phyloP scores from a whole-genome alignment of 73 alveolate species.

The Paramecium biaurelia region DNA sequence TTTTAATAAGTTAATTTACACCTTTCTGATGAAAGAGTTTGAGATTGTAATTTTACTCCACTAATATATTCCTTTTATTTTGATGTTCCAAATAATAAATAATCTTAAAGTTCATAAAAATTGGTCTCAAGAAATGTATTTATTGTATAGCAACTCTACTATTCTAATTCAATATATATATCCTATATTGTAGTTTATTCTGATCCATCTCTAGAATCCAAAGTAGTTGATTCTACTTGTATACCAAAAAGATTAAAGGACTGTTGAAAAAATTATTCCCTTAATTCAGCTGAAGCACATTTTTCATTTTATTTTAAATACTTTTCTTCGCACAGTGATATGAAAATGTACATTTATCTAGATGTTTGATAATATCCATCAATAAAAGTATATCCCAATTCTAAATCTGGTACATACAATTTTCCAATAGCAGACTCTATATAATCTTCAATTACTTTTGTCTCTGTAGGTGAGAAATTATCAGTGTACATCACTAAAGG shows the following conservation, averaged over 20 bases:
- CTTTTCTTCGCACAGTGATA: too few relatives aligned
- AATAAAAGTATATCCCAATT: neutral
- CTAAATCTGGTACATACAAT: neutral
- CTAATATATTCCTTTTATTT: neutral
- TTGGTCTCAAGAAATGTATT: neutral
- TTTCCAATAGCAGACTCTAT: too few relatives aligned
- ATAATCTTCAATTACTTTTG: neutral
- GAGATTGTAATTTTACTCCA: neutral
- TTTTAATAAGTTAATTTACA: neutral
- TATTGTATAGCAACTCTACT: neutral
- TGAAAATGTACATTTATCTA: too few relatives aligned
- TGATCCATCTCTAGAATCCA: neutral
- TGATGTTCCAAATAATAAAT: neutral
- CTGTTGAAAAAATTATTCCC: neutral
- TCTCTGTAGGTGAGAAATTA: neutral
- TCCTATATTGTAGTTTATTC: neutral
- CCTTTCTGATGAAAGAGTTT: neutral
- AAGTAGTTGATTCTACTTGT: neutral
- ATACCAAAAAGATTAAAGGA: neutral
- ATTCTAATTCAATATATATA: neutral
- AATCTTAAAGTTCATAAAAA: neutral
- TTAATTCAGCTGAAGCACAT: too few relatives aligned
- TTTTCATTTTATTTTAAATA: too few relatives aligned
- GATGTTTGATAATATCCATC: neutral
- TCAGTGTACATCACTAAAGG: neutral